Evolutionary conservation across 1,139 yeast genomes (phyloP).

Genomic region (Yamadazyma dushanensis): DNA sequence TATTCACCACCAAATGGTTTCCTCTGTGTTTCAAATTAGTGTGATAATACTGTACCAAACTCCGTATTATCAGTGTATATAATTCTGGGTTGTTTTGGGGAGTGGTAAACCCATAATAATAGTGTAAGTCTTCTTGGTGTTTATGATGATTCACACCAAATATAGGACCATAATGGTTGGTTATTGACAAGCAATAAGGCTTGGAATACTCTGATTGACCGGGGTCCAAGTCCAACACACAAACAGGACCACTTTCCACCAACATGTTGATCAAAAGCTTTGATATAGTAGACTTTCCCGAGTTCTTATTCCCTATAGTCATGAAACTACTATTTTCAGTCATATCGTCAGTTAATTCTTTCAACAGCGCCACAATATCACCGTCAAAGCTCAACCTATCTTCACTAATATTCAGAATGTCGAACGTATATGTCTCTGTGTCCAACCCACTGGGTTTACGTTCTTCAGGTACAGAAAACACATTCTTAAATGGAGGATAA

Average conservation of each 20-base stretch:
- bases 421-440: conserved; percentile 32
- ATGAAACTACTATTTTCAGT: conserved; percentile 23
- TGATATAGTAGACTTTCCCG: conserved; percentile 81
- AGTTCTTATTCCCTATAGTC: conserved; percentile 57
- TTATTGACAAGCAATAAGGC: conserved; percentile 68
- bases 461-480: conserved; percentile 27
- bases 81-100: conserved; percentile 69
- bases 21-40: conserved; percentile 25
- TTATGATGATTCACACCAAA: conserved; percentile 24
- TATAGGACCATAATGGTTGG: conserved; percentile 22
- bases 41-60: conserved; percentile 39
- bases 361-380: conserved; percentile 3
- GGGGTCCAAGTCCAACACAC: conserved; percentile 80
- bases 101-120: conserved; percentile 67
- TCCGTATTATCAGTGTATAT: conserved; percentile 48
- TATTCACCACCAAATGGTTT: conserved; percentile 62
- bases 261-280: conserved; percentile 52
- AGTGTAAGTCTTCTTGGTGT: conserved; percentile 27
- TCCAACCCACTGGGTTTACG: conserved; percentile 1
- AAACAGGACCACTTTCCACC: conserved; percentile 22
- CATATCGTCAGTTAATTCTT: conserved; percentile 4
- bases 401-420: conserved; percentile 25
- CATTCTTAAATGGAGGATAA: conserved; percentile 50
- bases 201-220: conserved; percentile 83
- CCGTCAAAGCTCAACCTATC: conserved; percentile 22